Evolutionary conservation across 2,329 filamentous ascomycete genomes (phyloP), one percentile per base, ranked within the genome.

Genomic region (Knoxdaviesia capensis): DNA sequence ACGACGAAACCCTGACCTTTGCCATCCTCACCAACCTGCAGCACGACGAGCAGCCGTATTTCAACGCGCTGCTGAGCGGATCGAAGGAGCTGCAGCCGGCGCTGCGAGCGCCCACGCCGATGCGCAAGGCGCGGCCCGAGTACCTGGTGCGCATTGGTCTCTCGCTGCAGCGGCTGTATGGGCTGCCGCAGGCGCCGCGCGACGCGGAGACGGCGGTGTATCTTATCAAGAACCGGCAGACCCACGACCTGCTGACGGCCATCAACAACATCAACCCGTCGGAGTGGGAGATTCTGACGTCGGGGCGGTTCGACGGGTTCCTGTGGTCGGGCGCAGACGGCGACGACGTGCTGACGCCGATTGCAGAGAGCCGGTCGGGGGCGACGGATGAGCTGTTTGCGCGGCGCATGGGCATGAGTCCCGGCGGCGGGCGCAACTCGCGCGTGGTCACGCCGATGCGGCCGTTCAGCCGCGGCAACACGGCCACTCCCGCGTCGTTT

Each of bases 281-380:
- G n/a, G 88, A 96, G 58, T 96, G 88, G 88, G 88, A 94, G 47
- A 93, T 96, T 43, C 68, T 96, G 8, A 84, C 80, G 5, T 94
- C 88, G 0, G 88, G 88, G 31, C 80, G 88, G 31, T 96, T 96
- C 52, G 87, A 94, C 54, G 88, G 88, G 4, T 96, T 96, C 60
- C 68, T 94, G 20, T 93, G 88, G 75, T 93, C 85, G 38, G 88
- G 88, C 28, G 85, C 84, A 6, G 87, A 94, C 42, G 56, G 51
- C n/a, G 69, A 71, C 30, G 65, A 67, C 36, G 52, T 44, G 57
- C 57, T 43, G 68, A 53, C 32, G 53, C 56, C 41, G 66, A 68
- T 5, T 71, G 62, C 46, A 9, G 20, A 20, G 20, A 20, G 20
- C 20, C 20, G 20, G 20, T 20, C 20, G 20, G 20, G 20, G 20